A percentile compares a stretch with the other conserved stretches of the same genome.
These are phyloP conservation scores for Fomitopsis serialis DNA, from an alignment of 768 basidiomycete species.

Conservation along the genomic window DNA sequence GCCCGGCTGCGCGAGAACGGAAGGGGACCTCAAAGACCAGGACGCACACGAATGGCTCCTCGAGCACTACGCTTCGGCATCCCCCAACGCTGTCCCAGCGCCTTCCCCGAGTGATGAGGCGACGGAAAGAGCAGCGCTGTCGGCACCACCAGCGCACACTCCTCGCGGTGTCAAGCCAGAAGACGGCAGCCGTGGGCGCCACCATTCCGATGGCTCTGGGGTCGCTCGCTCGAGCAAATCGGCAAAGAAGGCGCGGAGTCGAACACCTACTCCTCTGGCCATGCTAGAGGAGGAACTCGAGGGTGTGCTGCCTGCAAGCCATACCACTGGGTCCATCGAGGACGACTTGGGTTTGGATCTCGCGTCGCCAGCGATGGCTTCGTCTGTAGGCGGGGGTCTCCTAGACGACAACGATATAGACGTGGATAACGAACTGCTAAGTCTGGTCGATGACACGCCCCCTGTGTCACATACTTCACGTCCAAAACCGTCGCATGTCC, in stretches of 20 bases:
- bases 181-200: neutral
- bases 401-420: slow-evolving; percentile 28
- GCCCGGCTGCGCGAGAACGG: neutral
- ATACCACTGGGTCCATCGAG: neutral
- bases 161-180: neutral
- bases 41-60: slow-evolving; percentile 60
- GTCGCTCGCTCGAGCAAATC: neutral
- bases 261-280: slow-evolving; percentile 16
- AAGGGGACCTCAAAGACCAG: slow-evolving; percentile 24
- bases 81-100: slow-evolving; percentile 14
- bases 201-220: neutral
- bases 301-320: neutral
- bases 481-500: neutral
- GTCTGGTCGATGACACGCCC: slow-evolving; percentile 57
- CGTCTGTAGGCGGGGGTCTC: neutral
- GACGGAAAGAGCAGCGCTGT: slow-evolving; percentile 1
- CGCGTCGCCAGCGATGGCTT: neutral
- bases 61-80: slow-evolving; percentile 38
- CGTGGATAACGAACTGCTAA: slow-evolving; percentile 60
- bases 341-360: neutral
- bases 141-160: slow-evolving; percentile 1
- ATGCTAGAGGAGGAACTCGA: slow-evolving; percentile 15
- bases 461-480: slow-evolving; percentile 3
- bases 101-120: slow-evolving; percentile 18
- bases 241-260: neutral